Evolutionary conservation across 73 alveolate genomes (phyloP).

Genomic region (Stentor roeselii): DNA sequence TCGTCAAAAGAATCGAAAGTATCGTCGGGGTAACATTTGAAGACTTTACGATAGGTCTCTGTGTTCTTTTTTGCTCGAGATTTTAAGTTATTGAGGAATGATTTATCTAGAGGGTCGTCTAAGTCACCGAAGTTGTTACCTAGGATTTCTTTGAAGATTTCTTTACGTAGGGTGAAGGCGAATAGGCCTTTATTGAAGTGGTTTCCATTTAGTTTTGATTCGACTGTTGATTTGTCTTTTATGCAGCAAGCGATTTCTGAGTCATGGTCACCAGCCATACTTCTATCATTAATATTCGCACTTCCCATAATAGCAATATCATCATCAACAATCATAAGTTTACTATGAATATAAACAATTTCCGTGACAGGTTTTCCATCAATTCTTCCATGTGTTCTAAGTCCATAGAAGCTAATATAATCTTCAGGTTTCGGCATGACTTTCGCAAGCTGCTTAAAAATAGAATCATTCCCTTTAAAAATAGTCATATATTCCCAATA

Average conservation of each 20-base stretch:
- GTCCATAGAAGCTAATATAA: slow-evolving; percentile 77
- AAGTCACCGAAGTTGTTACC: no score
- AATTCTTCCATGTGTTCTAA: slow-evolving; percentile 81
- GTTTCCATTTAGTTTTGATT: no score
- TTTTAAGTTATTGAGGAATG: no score
- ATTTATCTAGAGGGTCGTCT: no score
- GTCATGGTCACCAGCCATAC: slow-evolving; percentile 90
- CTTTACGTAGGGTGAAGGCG: background rate
- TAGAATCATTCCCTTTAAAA: slow-evolving; percentile 55
- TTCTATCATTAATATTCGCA: slow-evolving; percentile 95
- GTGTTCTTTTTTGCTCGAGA: slow-evolving; percentile 73
- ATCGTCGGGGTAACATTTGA: slow-evolving; percentile 88
- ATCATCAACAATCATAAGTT: slow-evolving; percentile 92
- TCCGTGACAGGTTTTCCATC: slow-evolving; percentile 69
- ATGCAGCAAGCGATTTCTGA: slow-evolving; percentile 74
- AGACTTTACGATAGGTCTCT: slow-evolving; percentile 61
- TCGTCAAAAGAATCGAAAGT: slow-evolving; percentile 36
- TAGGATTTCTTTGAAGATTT: background rate
- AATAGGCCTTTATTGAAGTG: background rate
- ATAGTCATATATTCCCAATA: slow-evolving; percentile 74
- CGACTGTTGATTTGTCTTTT: slow-evolving; percentile 25
- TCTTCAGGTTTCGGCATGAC: slow-evolving; percentile 18
- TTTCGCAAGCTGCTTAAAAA: slow-evolving; percentile 58
- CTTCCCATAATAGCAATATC: slow-evolving; percentile 77
- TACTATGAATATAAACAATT: slow-evolving; percentile 85